Conservation (phyloP, 2,329 filamentous ascomycete species). For the Herpotrichia juniperi region DNA sequence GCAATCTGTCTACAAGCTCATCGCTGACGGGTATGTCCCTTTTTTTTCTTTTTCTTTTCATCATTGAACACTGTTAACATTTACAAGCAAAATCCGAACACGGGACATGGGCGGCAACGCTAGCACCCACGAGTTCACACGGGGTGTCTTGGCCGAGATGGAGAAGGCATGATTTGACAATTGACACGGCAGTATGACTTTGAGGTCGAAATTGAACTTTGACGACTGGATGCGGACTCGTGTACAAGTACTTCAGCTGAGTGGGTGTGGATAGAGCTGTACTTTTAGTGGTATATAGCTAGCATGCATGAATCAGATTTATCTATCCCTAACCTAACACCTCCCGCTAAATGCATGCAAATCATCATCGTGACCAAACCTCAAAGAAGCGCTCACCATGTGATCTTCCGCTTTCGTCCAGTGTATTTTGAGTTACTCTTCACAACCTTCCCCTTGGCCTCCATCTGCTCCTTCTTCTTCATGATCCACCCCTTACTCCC, state of each 20-base stretch:
- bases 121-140: constrained; percentile 93
- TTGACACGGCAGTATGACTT: background rate
- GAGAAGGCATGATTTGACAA: constrained; percentile 57
- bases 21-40: constrained; percentile 81
- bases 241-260: constrained; percentile 40
- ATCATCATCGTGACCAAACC: background rate
- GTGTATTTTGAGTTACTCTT: constrained; percentile 94
- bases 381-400: constrained; percentile 1
- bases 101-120: constrained; percentile 93
- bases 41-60: constrained; percentile 2
- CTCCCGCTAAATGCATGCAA: constrained; percentile 30
- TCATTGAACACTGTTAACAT: constrained; percentile 32
- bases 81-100: constrained; percentile 78
- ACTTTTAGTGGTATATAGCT: constrained; percentile 50
- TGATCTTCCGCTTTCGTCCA: constrained; percentile 78
- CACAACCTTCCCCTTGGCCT: constrained; percentile 91
- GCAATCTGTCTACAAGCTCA: constrained; percentile 81
- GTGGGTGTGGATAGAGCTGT: constrained; percentile 46
- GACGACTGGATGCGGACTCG: constrained; percentile 29
- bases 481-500: constrained; percentile 84
- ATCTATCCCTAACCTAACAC: constrained; percentile 18
- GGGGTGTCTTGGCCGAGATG: constrained; percentile 94
- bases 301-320: constrained; percentile 43
- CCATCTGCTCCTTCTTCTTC: constrained; percentile 91
- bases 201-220: constrained; percentile 6